Evolutionary conservation across 805 yeast species (phyloP).

Genomic region (Pichia cabralensis): DNA sequence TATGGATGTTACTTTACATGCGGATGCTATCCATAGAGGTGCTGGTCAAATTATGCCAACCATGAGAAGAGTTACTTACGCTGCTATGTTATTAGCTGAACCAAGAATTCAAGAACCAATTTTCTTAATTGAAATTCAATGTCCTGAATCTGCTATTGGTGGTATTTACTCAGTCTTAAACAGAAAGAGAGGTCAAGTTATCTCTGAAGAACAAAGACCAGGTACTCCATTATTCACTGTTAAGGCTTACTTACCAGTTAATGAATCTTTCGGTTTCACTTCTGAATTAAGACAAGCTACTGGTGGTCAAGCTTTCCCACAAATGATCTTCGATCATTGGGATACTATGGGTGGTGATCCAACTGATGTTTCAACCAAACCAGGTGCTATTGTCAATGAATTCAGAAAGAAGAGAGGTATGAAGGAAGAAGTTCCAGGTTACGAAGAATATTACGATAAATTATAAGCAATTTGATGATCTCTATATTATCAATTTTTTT

Average conservation of each 20-base stretch:
- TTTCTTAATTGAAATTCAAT: slow-evolving; percentile 97
- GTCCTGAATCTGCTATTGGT: slow-evolving; percentile 99
- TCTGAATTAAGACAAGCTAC: slow-evolving; percentile 99
- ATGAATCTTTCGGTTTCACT: slow-evolving; percentile 99
- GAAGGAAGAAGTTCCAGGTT: slow-evolving; percentile 97
- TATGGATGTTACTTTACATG: slow-evolving; percentile 97
- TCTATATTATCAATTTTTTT: neutral
- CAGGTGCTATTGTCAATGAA: slow-evolving; percentile 47
- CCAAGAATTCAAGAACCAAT: slow-evolving; percentile 99
- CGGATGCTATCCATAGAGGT: slow-evolving; percentile 99
- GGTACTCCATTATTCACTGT: slow-evolving; percentile 99
- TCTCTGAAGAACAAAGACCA: slow-evolving; percentile 99
- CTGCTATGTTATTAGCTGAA: slow-evolving; percentile 95
- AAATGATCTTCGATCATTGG: slow-evolving; percentile 99
- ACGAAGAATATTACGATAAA: slow-evolving; percentile 97
- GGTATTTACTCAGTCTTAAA: slow-evolving; percentile 99
- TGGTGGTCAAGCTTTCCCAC: slow-evolving; percentile 99
- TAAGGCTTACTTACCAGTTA: slow-evolving; percentile 99
- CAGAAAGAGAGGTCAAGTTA: slow-evolving; percentile 99
- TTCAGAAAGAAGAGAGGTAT: slow-evolving; percentile 93
- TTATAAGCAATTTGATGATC: slow-evolving; percentile 36
- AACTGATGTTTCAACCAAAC: slow-evolving; percentile 68
- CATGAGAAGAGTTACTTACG: slow-evolving; percentile 99
- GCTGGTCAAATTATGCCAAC: slow-evolving; percentile 99
- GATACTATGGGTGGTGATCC: slow-evolving; percentile 85